Evolutionary conservation across 2,329 filamentous ascomycete genomes (phyloP), one percentile per base, ranked within the genome.

Genomic region (Botryotinia convoluta): DNA sequence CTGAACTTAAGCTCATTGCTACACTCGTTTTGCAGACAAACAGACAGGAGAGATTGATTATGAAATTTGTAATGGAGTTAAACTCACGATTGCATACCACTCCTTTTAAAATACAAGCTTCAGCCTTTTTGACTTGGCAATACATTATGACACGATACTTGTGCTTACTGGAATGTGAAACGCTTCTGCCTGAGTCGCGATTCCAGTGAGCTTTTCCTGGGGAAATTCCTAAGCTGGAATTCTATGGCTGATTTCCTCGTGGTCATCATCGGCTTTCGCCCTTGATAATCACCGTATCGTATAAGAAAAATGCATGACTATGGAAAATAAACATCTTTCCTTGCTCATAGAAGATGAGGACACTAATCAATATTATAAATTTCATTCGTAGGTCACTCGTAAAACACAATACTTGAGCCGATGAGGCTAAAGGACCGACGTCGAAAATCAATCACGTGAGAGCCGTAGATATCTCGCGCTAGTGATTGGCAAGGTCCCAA

Each of bases 401-500:
- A 18, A 57, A 29, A 18, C 14, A 37, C 44, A n/a, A 35, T 9
- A 35, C 20, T 22, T 12, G 9, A 37, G 29, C 14, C 26, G 42
- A 35, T 37, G 32, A 65, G 44, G 63, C 16, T 45, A 10, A 64
- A 14, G n/a, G 20, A 48, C 10, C 20, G 29, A 68, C 65, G 48
- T 57, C 37, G 29, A 29, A 26, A 3, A 20, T 1, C n/a, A n/a
- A 44, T 69, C 65, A 69, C 48, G 65, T 69, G 65, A 69, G 3
- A 0, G 0, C 10, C n/a, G n/a, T 57, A 42, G 12, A 10, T 22
- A 57, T 29, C 45, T 57, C 65, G 51, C 65, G 65, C 65, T 69
- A 69, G 65, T 69, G 48, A 57, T 57, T 32, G 48, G 18, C 48
- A 69, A 69, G 65, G 65, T 57, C 59, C 70, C 61, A 44, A 72